Conservation (phyloP, 306 rosid genomes). For the Corylus avellana region DNA sequence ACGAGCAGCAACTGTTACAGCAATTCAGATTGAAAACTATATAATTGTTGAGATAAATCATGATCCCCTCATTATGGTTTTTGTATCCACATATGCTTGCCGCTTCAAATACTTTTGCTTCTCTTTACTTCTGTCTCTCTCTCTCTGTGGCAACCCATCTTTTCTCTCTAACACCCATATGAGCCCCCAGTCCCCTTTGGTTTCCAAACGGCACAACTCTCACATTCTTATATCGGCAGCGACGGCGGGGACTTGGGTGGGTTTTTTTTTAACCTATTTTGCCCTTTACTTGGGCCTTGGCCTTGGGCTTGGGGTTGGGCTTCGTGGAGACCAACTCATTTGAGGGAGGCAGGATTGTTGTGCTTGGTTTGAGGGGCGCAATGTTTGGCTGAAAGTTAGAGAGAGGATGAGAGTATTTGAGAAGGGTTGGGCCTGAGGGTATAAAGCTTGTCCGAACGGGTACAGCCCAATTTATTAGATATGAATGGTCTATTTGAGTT, state of each 20-base stretch:
- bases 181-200: background rate
- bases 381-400: no score
- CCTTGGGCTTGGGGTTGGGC: no score
- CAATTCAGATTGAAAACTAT: constrained; percentile 63
- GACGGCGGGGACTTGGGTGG: background rate
- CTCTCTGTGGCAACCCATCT: background rate
- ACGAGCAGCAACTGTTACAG: constrained; percentile 34
- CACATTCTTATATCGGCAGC: background rate
- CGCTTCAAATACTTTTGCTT: constrained; percentile 33
- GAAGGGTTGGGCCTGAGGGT: no score
- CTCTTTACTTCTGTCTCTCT: background rate
- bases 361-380: no score
- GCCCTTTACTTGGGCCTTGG: no score
- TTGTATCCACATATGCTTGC: constrained; percentile 43
- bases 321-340: no score
- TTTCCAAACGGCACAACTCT: background rate
- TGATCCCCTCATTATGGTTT: constrained; percentile 38
- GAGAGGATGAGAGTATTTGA: no score
- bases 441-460: no score
- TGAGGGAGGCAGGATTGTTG: no score
- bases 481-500: no score
- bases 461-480: no score
- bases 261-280: background rate
- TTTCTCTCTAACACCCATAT: background rate
- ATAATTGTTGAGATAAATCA: constrained; percentile 23